Conservation (phyloP, 164 flowering plant genomes). For the Piper betle region DNA sequence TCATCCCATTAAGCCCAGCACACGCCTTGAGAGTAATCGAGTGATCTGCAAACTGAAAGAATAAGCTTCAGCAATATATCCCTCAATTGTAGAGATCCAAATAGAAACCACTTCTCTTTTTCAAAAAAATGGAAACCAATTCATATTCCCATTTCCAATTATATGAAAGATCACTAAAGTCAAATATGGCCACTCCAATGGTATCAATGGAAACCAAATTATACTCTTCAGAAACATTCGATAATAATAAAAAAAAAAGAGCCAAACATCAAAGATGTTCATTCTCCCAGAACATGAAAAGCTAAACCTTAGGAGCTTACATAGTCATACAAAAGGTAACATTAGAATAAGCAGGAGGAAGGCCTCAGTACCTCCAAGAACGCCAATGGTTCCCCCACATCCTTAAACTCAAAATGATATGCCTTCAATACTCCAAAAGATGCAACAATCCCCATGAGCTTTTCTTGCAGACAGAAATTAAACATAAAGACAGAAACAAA, state of each 20-base stretch:
- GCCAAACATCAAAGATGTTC: neutral
- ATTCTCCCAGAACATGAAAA: no score
- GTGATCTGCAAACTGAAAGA: conserved; percentile 70
- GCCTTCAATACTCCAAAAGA: conserved; percentile 81
- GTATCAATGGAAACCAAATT: no score
- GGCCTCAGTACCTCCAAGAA: conserved; percentile 58
- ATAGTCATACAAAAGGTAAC: neutral
- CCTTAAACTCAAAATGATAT: conserved; percentile 39
- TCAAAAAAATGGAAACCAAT: no score
- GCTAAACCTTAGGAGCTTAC: no score
- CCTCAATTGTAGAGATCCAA: neutral
- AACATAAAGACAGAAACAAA: neutral
- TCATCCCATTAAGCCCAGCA: conserved; percentile 94
- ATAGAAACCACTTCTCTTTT: neutral
- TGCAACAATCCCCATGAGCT: conserved; percentile 77
- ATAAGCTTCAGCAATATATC: neutral
- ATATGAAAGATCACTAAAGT: no score
- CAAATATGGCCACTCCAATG: no score
- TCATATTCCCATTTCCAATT: no score
- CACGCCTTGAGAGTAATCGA: conserved; percentile 77
- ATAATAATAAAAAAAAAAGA: neutral
- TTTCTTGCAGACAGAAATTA: conserved; percentile 1
- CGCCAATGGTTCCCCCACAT: conserved; percentile 39
- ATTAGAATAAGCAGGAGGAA: neutral
- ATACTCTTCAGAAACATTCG: no score